Base-by-base conservation (phyloP, 2,329 filamentous ascomycete genomes). In the Pseudogymnoascus sp. region DNA sequence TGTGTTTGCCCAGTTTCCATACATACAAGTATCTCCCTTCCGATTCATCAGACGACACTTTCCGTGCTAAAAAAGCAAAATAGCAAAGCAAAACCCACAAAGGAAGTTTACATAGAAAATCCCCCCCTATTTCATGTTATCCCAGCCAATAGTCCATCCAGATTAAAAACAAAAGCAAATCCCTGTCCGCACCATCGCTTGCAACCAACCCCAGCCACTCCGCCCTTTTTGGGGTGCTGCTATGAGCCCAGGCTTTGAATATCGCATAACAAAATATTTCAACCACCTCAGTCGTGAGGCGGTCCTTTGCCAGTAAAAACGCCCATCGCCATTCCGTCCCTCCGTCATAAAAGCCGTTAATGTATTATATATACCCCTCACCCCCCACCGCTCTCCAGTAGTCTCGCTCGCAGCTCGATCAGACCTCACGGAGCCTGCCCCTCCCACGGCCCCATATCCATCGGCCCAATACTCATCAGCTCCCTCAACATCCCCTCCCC, bases 381-480 rank as follows among this genome's bases (percentile, higher is more conserved):
- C 28, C 9, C 7, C 28, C 28, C 28, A 31, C 28, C 28, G 3
- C n/a, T 34, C 28, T 18, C 28, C n/a, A 31, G 3, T 34, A 31
- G 3, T 34, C 46, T 56, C 23, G 14, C 23, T n/a, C 23, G 3
- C 7, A 3, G 14, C 12, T 28, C 12, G 14, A 53, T 8, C 16
- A 8, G 23, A 5, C 8, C n/a, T 34, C 37, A 56, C 21, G 49
- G 49, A 34, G 21, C 38, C 36, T 9, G 81, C 80, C 81, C 81
- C 83, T 16, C 72, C 73, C 34, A 76, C 73, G 76, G 73, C 66
- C 84, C 83, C 81, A 87, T 79, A 66, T 87, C 84, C 79, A 87
- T 84, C 0, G 82, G 77, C 6, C 80, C 81, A 75, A 86, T 80
- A 62, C 79, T 81, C 79, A 85, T 83, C 63, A 86, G 73, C 7